A percentile compares a stretch with the other conserved stretches of the same genome.
phyloP scores from a whole-genome alignment of 1,284 basidiomycete genomes.

The Blastosporella zonata region DNA sequence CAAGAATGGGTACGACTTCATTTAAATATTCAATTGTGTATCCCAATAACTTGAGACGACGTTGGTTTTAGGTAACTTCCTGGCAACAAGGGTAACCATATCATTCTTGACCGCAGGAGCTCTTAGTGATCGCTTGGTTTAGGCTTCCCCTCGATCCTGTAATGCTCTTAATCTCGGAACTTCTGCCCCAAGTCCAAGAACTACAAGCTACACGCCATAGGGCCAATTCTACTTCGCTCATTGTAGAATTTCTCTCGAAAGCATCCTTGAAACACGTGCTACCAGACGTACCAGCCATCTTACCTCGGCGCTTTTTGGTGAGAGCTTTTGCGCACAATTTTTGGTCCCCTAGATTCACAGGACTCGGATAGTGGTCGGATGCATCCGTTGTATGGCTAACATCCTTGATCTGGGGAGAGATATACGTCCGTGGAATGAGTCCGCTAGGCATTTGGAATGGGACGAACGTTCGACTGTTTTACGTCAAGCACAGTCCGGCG shows the following conservation, averaged over 20 bases:
- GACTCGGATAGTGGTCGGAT: constrained; percentile 71
- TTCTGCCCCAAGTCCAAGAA: constrained; percentile 83
- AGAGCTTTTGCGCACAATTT: constrained; percentile 18
- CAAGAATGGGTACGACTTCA: constrained; percentile 84
- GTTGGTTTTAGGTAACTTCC: constrained; percentile 58
- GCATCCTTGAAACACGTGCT: constrained; percentile 67
- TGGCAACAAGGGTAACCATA: constrained; percentile 79
- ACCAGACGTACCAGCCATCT: constrained; percentile 62
- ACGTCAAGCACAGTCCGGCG: constrained; percentile 78
- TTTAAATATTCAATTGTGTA: neutral
- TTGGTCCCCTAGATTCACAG: constrained; percentile 8
- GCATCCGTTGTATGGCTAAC: constrained; percentile 88
- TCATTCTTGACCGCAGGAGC: constrained; percentile 6
- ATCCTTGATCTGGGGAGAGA: constrained; percentile 88
- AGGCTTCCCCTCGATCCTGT: constrained; percentile 85
- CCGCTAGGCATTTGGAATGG: constrained; percentile 85
- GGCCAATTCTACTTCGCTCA: constrained; percentile 59
- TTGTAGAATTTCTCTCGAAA: constrained; percentile 67
- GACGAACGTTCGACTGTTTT: constrained; percentile 83
- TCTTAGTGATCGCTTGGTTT: constrained; percentile 11
- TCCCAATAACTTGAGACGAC: neutral
- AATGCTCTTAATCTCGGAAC: constrained; percentile 81
- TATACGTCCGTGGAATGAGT: constrained; percentile 86
- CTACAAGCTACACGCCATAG: constrained; percentile 66
- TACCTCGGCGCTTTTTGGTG: constrained; percentile 73